Conservation (phyloP, 768 basidiomycete genomes). For the Phlebiopsis gigantea region DNA sequence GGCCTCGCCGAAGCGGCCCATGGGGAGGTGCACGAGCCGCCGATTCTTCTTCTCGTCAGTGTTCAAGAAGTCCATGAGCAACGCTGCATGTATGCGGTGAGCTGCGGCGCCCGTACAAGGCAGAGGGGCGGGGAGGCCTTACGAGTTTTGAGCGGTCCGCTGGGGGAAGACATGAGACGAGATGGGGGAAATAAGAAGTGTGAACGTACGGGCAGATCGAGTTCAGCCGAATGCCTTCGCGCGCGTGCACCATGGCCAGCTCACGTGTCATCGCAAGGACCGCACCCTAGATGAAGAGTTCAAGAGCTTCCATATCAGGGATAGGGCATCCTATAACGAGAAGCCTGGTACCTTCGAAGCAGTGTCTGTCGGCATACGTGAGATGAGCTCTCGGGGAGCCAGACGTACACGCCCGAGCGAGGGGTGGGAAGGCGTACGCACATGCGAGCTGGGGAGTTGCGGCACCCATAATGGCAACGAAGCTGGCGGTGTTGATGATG, state of each 20-base stretch:
- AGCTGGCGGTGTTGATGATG: conserved; percentile 98
- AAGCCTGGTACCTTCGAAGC: conserved; percentile 72
- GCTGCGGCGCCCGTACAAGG: background rate
- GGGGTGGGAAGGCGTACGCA: conserved; percentile 34
- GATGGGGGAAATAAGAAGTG: background rate
- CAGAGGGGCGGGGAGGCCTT: conserved; percentile 24
- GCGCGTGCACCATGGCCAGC: conserved; percentile 95
- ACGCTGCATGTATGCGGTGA: conserved; percentile 42
- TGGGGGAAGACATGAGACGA: conserved; percentile 26
- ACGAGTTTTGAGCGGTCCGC: conserved; percentile 95
- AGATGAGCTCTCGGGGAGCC: background rate
- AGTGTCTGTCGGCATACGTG: conserved; percentile 53
- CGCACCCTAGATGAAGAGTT: conserved; percentile 54
- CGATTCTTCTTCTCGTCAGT: conserved; percentile 93
- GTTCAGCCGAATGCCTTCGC: conserved; percentile 95
- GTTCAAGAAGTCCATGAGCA: conserved; percentile 97
- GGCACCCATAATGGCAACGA: conserved; percentile 92
- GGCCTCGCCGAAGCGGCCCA: conserved; percentile 97
- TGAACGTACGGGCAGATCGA: conserved; percentile 86
- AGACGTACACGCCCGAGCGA: background rate
- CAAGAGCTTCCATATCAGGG: background rate
- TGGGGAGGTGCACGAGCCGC: conserved; percentile 84
- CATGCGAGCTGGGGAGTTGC: conserved; percentile 99
- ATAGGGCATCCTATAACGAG: too few species aligned
- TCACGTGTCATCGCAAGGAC: conserved; percentile 99